These are phyloP conservation scores for Torrubiella hemipterigena DNA, from an alignment of 2,329 filamentous ascomycete genomes.

Conservation along the genomic window DNA sequence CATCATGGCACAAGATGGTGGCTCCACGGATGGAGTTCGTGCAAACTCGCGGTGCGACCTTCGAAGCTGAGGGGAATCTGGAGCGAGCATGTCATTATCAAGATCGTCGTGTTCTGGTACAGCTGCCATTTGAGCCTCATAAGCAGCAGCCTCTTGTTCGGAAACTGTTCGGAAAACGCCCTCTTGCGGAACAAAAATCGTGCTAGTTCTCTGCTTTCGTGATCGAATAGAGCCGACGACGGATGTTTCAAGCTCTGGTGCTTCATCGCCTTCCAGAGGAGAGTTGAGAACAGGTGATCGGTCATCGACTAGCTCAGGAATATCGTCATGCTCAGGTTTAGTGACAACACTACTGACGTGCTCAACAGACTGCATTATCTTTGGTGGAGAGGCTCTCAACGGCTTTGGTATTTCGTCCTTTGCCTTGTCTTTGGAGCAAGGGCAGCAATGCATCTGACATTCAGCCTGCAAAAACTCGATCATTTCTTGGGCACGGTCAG, in stretches of 20 bases:
- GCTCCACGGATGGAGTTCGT: slow-evolving; percentile 50
- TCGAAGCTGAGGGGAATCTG: slow-evolving; percentile 17
- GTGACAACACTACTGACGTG: background rate
- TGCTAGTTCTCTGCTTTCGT: slow-evolving; percentile 32
- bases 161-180: slow-evolving; percentile 52
- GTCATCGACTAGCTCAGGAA: background rate
- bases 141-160: slow-evolving; percentile 35
- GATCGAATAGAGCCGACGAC: slow-evolving; percentile 12
- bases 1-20: slow-evolving; percentile 44
- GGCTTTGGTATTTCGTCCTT: background rate
- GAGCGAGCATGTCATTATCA: slow-evolving; percentile 8
- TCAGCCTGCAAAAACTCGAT: slow-evolving; percentile 68
- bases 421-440: slow-evolving; percentile 33
- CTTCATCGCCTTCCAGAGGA: slow-evolving; percentile 1
- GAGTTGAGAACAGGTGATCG: background rate
- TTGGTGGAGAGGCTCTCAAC: background rate
- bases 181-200: slow-evolving; percentile 48
- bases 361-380: background rate
- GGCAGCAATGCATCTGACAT: slow-evolving; percentile 56
- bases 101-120: slow-evolving; percentile 13
- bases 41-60: slow-evolving; percentile 31
- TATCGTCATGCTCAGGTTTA: background rate
- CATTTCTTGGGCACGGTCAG: slow-evolving; percentile 58
- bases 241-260: background rate
- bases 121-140: slow-evolving; percentile 21